Percentiles rank a stretch among this genome's conserved stretches.
These are phyloP conservation scores for Candida nonsorbophila DNA, from an alignment of 805 yeast genomes.

Conservation along the genomic window DNA sequence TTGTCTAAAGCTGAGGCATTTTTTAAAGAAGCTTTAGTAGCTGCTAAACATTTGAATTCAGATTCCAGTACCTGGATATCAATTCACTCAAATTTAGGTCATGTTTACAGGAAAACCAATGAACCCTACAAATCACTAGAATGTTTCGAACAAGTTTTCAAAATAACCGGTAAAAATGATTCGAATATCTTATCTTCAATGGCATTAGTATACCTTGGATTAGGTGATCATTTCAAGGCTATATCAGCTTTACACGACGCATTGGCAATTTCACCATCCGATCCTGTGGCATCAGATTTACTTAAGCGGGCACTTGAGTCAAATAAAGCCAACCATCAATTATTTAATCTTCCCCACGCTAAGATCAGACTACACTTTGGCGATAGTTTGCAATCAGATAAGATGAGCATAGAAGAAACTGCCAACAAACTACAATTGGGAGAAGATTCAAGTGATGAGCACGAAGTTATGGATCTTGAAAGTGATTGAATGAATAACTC, in stretches of 20 bases:
- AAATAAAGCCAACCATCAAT: slow-evolving; percentile 24
- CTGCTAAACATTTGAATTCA: slow-evolving; percentile 63
- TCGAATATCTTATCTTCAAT: slow-evolving; percentile 73
- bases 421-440: slow-evolving; percentile 41
- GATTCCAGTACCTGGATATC: slow-evolving; percentile 83
- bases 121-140: slow-evolving; percentile 60
- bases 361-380: slow-evolving; percentile 1
- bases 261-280: slow-evolving; percentile 69
- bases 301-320: slow-evolving; percentile 72
- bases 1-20: slow-evolving; percentile 63
- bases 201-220: slow-evolving; percentile 74
- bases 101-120: slow-evolving; percentile 70
- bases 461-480: slow-evolving; percentile 53
- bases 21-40: slow-evolving; percentile 64
- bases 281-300: slow-evolving; percentile 79
- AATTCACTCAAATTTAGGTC: slow-evolving; percentile 82
- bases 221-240: slow-evolving; percentile 59
- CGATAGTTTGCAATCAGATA: slow-evolving; percentile 4
- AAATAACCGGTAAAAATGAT: slow-evolving; percentile 63
- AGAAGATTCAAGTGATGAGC: slow-evolving; percentile 48
- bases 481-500: slow-evolving; percentile 47
- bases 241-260: slow-evolving; percentile 78
- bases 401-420: slow-evolving; percentile 10
- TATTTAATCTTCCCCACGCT: not conserved
- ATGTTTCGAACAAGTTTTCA: slow-evolving; percentile 73